A percentile compares a stretch with the other conserved stretches of the same genome.
Conservation (phyloP, 768 basidiomycete species). For the Boletus eberwhitei region DNA sequence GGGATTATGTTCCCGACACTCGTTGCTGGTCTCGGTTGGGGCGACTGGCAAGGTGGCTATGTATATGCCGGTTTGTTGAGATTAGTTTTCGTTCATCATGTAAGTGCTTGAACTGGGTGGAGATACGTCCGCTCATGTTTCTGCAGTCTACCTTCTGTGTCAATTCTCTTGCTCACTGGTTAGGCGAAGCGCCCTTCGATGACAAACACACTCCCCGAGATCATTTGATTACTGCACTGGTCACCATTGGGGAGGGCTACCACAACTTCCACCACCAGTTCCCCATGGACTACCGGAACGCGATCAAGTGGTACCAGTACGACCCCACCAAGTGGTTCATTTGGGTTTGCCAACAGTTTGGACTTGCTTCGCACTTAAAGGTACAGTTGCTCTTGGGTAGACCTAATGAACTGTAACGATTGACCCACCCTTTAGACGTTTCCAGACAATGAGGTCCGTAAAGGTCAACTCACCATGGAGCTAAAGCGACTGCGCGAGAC, state of each 20-base stretch:
- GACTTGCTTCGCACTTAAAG: constrained; percentile 58
- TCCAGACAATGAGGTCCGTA: constrained; percentile 71
- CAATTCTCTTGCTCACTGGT: constrained; percentile 95
- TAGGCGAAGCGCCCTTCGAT: constrained; percentile 90
- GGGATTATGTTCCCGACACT: constrained; percentile 71
- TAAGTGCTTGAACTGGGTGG: constrained; percentile 35
- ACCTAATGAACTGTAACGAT: background rate
- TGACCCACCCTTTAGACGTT: constrained; percentile 35
- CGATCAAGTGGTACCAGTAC: constrained; percentile 88
- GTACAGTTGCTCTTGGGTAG: constrained; percentile 11
- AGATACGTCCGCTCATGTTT: background rate
- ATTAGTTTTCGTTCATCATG: constrained; percentile 85
- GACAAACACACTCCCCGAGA: constrained; percentile 93
- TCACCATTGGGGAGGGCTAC: constrained; percentile 94
- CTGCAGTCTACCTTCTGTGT: constrained; percentile 92
- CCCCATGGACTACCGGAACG: constrained; percentile 97
- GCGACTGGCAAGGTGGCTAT: constrained; percentile 82
- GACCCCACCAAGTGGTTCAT: constrained; percentile 94
- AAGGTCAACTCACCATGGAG: constrained; percentile 93
- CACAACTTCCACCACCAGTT: constrained; percentile 98
- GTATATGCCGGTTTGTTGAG: constrained; percentile 80
- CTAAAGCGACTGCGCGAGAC: constrained; percentile 80
- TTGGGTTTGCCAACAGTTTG: constrained; percentile 44
- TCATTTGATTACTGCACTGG: constrained; percentile 84
- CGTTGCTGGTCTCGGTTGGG: constrained; percentile 79